Evolutionary conservation across 2,329 filamentous ascomycete genomes (phyloP).

Genomic region (Talaromyces sp.): DNA sequence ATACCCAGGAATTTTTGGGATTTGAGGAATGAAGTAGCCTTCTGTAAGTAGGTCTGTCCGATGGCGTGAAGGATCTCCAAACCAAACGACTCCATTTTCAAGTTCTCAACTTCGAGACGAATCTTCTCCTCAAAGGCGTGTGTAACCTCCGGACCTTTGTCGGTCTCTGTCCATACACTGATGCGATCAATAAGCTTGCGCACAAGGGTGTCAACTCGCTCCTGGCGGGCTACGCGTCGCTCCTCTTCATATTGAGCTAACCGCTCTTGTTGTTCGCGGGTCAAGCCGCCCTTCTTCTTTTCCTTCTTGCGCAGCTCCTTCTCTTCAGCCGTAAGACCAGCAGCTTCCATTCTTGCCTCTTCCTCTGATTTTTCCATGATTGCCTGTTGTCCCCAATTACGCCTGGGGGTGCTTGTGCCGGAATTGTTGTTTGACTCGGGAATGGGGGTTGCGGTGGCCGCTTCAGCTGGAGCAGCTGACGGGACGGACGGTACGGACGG

Average conservation of each 20-base stretch:
- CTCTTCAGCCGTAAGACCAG: slow-evolving; percentile 67
- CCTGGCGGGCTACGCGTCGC: slow-evolving; percentile 76
- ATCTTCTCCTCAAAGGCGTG: slow-evolving; percentile 91
- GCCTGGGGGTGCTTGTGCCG: slow-evolving; percentile 49
- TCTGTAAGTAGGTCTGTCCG: slow-evolving; percentile 83
- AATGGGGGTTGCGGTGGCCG: slow-evolving; percentile 22
- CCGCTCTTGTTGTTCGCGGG: slow-evolving; percentile 90
- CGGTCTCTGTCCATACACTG: slow-evolving; percentile 95
- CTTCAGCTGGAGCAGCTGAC: background rate
- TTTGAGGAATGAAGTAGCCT: slow-evolving; percentile 83
- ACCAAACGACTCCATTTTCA: slow-evolving; percentile 99
- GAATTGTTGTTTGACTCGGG: slow-evolving; percentile 41
- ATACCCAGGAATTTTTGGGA: slow-evolving; percentile 97
- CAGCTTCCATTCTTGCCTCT: slow-evolving; percentile 62
- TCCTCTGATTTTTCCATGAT: slow-evolving; percentile 87
- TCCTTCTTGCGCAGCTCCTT: slow-evolving; percentile 74
- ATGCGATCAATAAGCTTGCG: slow-evolving; percentile 86
- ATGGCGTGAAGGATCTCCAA: slow-evolving; percentile 95
- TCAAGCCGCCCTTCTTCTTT: slow-evolving; percentile 83
- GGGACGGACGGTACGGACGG: background rate
- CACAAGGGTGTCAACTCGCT: slow-evolving; percentile 79
- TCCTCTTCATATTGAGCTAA: slow-evolving; percentile 85
- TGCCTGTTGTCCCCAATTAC: slow-evolving; percentile 71
- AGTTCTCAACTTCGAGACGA: slow-evolving; percentile 87
- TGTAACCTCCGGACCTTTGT: slow-evolving; percentile 82